These are phyloP conservation scores for Davidsoniella neocaledoniae DNA, from an alignment of 2,329 filamentous ascomycete species.

Conservation along the genomic window DNA sequence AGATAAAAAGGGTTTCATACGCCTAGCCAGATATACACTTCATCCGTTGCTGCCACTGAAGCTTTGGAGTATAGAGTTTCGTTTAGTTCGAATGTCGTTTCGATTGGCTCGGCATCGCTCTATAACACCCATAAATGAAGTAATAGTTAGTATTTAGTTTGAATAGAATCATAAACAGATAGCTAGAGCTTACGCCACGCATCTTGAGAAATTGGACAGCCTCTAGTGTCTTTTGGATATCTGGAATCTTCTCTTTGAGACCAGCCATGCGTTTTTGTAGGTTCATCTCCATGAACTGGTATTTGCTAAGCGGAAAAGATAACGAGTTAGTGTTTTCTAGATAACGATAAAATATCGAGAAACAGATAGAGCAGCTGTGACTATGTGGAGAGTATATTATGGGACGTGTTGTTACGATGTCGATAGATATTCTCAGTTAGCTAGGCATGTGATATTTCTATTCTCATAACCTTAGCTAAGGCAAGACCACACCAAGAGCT, in stretches of 20 bases:
- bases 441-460: too few species aligned
- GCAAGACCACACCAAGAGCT: too few species aligned
- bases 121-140: conserved; percentile 14
- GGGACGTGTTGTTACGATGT: too few species aligned
- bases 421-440: too few species aligned
- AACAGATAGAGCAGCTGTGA: too few species aligned
- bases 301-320: conserved; percentile 48
- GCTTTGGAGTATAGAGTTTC: conserved; percentile 90
- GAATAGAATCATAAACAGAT: neutral
- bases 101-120: conserved; percentile 50
- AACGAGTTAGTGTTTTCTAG: neutral
- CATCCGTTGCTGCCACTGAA: conserved; percentile 61
- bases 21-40: conserved; percentile 96
- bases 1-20: conserved; percentile 27
- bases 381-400: too few species aligned
- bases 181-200: conserved; percentile 39
- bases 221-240: conserved; percentile 90
- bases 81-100: conserved; percentile 91
- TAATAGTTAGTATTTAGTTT: neutral
- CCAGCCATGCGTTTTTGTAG: conserved; percentile 68
- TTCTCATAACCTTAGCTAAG: too few species aligned
- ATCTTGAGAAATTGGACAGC: conserved; percentile 73
- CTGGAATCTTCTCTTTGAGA: conserved; percentile 85
- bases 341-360: neutral
- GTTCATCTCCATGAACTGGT: conserved; percentile 98